These are phyloP conservation scores for Cyberlindnera samutprakarnensis DNA, from an alignment of 805 yeast species.

Conservation along the genomic window DNA sequence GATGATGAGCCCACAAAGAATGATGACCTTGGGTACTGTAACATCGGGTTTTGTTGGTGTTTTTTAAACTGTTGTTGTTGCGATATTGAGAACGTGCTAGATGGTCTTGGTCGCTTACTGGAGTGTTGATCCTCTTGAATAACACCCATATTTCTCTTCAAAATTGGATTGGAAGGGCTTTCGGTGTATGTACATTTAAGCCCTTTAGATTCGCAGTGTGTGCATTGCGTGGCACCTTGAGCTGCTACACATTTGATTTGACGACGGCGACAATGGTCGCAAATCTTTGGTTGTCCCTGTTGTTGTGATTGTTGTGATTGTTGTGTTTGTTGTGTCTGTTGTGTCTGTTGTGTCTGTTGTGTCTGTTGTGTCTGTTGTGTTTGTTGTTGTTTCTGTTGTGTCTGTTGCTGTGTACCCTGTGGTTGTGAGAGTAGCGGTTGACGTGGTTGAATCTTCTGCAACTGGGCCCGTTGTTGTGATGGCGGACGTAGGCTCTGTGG, in stretches of 20 bases:
- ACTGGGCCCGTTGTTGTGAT: not conserved
- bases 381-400: not conserved
- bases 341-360: constrained; percentile 2
- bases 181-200: constrained; percentile 71
- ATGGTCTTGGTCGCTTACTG: no score
- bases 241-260: constrained; percentile 72
- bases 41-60: constrained; percentile 30
- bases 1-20: constrained; percentile 88
- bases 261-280: constrained; percentile 79
- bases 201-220: constrained; percentile 69
- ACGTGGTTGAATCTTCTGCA: no score
- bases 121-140: constrained; percentile 12
- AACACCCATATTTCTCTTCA: constrained; percentile 26
- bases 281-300: constrained; percentile 28
- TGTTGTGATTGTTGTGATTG: constrained; percentile 8
- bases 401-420: not conserved
- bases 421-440: no score
- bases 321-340: constrained; percentile 3
- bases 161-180: constrained; percentile 34
- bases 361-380: not conserved
- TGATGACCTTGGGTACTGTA: constrained; percentile 86
- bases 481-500: not conserved
- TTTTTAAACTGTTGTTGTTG: constrained; percentile 12
- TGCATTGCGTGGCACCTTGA: constrained; percentile 58
- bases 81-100: no score